Evolutionary conservation across 805 yeast genomes (phyloP), one percentile per base, ranked within the genome.

Genomic region (Alloascoidea hylecoeti): DNA sequence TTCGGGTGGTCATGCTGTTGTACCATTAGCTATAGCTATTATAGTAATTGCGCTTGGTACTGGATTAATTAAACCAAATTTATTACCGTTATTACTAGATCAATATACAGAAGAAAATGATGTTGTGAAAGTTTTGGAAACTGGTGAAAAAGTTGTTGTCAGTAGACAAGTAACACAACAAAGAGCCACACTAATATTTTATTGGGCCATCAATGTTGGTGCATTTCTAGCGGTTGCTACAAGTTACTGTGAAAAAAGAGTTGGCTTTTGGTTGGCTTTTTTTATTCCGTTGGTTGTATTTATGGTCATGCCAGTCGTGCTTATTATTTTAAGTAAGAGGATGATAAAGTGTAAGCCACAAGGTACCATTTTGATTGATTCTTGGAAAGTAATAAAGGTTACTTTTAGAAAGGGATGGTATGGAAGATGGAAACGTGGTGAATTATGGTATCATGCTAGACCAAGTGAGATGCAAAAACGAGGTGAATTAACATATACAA

Each of bases 181-280:
- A 45, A 49, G 52, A 32, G 46, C 60, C 43, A 49, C 68, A 16
- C 56, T 69, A 49, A 56, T 64, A 35, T 70, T 69, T 51, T 70
- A 70, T 53, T 69, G 74, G 72, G 55, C 70, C 38, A 70, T 72
- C 45, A 72, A 69, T 47, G 57, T 68, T 42, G 77, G 76, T 43
- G 68, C 73, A 5, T 68, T 71, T 53, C 60, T 68, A 46, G 67
- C 61, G 46, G 55, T 70, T 39, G 75, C 71, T 15, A 67, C 75
- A 15, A 60, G 72, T 12, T 67, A 69, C 44, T 52, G 63, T 48
- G 75, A 67, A 39, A 65, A 69, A 55, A 52, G 63, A 46, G 58
- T 70, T 41, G 76, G 75, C 17, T 70, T 57, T 53, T 70, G 74
- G 73, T 56, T 68, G 35, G 75, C 75, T 3, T 70, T 60, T 56